These are phyloP conservation scores for Inga oerstediana DNA, from an alignment of 306 rosid genomes.

Conservation along the genomic window DNA sequence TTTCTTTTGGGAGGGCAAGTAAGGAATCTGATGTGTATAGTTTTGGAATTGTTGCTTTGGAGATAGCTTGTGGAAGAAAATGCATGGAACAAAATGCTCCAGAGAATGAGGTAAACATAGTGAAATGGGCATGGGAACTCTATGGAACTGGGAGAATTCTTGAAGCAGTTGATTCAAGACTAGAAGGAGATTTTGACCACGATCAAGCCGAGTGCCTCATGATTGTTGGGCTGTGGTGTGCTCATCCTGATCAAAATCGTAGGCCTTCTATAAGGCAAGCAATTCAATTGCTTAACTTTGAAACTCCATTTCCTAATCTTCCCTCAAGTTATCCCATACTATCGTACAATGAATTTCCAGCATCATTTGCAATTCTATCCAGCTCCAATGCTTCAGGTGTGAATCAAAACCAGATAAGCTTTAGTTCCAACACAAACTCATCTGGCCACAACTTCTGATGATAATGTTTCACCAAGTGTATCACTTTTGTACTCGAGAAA, in stretches of 20 bases:
- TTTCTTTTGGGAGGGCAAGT: background rate
- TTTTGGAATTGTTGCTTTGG: background rate
- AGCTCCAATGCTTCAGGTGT: conserved; percentile 9
- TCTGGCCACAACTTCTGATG: conserved; percentile 20
- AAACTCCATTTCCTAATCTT: background rate
- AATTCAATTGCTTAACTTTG: background rate
- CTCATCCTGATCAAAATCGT: background rate
- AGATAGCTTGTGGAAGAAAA: background rate
- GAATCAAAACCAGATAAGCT: conserved; percentile 11
- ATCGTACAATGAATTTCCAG: background rate
- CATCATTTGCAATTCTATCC: background rate
- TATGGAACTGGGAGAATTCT: background rate
- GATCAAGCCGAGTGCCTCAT: background rate
- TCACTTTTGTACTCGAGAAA: background rate
- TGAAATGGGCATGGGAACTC: background rate
- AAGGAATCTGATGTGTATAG: background rate
- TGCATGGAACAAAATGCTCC: background rate
- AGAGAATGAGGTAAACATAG: background rate
- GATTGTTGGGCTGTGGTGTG: background rate
- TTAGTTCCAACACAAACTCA: conserved; percentile 23
- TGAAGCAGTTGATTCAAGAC: background rate
- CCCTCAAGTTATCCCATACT: background rate
- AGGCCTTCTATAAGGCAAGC: background rate
- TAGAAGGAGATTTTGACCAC: background rate
- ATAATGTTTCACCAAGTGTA: conserved; percentile 29